Percentiles rank a stretch among this genome's conserved stretches.
Conservation (phyloP, 495 filamentous ascomycete genomes). For the Podospora pseudocomata region DNA sequence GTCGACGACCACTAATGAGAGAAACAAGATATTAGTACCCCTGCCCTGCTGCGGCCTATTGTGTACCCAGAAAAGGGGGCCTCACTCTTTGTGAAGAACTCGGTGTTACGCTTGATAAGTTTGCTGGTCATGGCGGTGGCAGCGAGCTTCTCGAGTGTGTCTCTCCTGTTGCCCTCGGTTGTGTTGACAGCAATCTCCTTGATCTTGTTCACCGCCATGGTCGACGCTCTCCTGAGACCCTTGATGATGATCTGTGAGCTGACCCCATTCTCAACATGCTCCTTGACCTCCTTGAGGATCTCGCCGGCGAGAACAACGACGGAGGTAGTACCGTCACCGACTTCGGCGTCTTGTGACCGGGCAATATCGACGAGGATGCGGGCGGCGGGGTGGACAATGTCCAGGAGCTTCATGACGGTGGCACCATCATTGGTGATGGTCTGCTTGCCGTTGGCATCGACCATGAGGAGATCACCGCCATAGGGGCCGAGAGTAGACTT, state of each 20-base stretch:
- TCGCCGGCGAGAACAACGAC: conserved; percentile 95
- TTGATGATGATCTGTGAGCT: conserved; percentile 97
- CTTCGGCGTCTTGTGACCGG: conserved; percentile 97
- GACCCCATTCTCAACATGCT: conserved; percentile 92
- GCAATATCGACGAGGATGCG: conserved; percentile 98
- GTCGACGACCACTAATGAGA: conserved; percentile 81
- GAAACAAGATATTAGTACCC: conserved; percentile 3
- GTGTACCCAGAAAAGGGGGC: neutral
- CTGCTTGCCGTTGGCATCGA: conserved; percentile 90
- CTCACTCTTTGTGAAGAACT: conserved; percentile 94
- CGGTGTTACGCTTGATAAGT: conserved; percentile 93
- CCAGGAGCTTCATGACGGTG: conserved; percentile 98
- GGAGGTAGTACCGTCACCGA: conserved; percentile 95
- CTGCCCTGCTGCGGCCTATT: neutral
- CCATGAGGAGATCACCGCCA: conserved; percentile 91
- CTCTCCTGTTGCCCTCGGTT: conserved; percentile 77
- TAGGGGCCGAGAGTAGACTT: conserved; percentile 96
- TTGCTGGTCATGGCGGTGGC: conserved; percentile 99
- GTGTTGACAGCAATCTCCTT: conserved; percentile 95
- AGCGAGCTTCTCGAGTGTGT: conserved; percentile 85
- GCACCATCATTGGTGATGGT: conserved; percentile 99
- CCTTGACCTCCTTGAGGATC: conserved; percentile 91
- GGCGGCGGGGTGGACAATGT: conserved; percentile 97
- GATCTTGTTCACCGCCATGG: conserved; percentile 96
- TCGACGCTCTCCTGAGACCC: conserved; percentile 81